Conservation (phyloP, 2,329 filamentous ascomycete species). For the Xylaria sp. region DNA sequence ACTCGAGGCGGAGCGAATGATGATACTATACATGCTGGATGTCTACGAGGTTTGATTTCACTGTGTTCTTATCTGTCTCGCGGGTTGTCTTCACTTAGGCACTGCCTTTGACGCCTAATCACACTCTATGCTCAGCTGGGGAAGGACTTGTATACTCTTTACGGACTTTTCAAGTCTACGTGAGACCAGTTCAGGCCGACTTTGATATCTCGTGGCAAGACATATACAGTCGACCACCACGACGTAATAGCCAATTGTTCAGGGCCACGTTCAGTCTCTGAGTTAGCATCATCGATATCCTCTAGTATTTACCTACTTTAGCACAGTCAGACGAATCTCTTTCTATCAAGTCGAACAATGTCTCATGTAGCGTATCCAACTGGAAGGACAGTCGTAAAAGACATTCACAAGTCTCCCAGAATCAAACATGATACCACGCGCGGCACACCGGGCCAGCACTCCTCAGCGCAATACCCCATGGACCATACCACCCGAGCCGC, state of each 20-base stretch:
- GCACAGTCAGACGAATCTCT: no score
- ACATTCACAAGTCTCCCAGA: neutral
- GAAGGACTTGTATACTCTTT: neutral
- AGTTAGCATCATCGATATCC: neutral
- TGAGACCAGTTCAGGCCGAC: neutral
- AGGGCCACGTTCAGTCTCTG: neutral
- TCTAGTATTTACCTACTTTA: no score
- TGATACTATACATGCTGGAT: neutral
- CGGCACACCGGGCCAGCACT: neutral
- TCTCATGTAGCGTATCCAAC: neutral
- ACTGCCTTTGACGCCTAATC: neutral
- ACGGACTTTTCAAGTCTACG: neutral
- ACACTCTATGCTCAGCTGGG: neutral
- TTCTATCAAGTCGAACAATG: no score
- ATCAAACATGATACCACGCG: conserved; percentile 5
- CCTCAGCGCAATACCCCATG: neutral
- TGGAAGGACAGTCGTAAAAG: neutral
- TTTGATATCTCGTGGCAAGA: neutral
- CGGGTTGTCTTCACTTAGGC: neutral
- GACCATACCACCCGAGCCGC: neutral
- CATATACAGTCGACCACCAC: neutral
- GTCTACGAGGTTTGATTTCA: neutral
- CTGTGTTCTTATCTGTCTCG: neutral
- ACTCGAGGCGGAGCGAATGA: neutral
- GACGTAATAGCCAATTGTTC: neutral